These are phyloP conservation scores for Tolypocladium guangdongense DNA, from an alignment of 2,329 filamentous ascomycete species.

Conservation along the genomic window DNA sequence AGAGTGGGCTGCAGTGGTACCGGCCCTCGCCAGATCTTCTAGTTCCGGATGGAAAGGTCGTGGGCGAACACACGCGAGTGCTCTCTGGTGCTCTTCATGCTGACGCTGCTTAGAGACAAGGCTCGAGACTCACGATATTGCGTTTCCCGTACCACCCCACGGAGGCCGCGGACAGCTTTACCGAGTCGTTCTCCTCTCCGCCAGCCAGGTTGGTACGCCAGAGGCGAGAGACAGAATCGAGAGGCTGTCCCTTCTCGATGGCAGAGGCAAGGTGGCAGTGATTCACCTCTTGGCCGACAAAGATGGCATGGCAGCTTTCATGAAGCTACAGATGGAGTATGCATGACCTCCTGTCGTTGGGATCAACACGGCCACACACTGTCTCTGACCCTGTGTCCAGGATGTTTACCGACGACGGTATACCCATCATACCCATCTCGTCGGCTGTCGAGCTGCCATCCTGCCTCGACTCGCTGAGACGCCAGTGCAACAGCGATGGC, in stretches of 20 bases:
- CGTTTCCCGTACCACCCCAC: slow-evolving; percentile 20
- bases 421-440: slow-evolving; percentile 33
- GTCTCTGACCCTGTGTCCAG: slow-evolving; percentile 11
- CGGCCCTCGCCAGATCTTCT: slow-evolving; percentile 11
- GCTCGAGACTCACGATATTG: slow-evolving; percentile 34
- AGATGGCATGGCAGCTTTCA: slow-evolving; percentile 21
- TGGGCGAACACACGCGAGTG: neutral
- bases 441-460: slow-evolving; percentile 21
- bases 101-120: slow-evolving; percentile 23
- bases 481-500: slow-evolving; percentile 8
- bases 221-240: slow-evolving; percentile 23
- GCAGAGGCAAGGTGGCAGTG: slow-evolving; percentile 27
- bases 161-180: slow-evolving; percentile 11
- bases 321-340: slow-evolving; percentile 34
- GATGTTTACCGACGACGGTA: slow-evolving; percentile 18
- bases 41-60: slow-evolving; percentile 15
- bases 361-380: neutral
- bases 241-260: slow-evolving; percentile 28
- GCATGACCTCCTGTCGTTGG: slow-evolving; percentile 2
- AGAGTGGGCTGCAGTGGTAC: slow-evolving; percentile 22
- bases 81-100: slow-evolving; percentile 1
- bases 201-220: slow-evolving; percentile 21
- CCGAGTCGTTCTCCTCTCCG: slow-evolving; percentile 29
- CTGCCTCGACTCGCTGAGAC: slow-evolving; percentile 26
- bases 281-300: slow-evolving; percentile 30